These are phyloP conservation scores for Candida xiaguanensis DNA, from an alignment of 805 yeast species.

Conservation along the genomic window DNA sequence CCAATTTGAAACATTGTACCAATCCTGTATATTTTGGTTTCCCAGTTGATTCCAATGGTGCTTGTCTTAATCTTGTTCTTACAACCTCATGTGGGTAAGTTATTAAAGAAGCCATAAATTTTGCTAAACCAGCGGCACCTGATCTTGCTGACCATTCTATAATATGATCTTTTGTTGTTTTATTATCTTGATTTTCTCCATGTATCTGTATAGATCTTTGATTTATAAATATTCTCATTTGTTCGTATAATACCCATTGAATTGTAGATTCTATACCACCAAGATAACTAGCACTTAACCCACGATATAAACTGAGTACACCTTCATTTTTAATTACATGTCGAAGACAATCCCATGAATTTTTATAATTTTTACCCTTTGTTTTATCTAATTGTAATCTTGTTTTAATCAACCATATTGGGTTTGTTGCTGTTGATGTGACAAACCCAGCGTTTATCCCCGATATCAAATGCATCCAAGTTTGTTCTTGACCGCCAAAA, in stretches of 20 bases:
- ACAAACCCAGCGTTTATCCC: slow-evolving; percentile 92
- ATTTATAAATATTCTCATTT: slow-evolving; percentile 72
- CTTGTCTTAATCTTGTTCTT: slow-evolving; percentile 92
- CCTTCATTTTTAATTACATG: slow-evolving; percentile 78
- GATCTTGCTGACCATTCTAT: slow-evolving; percentile 94
- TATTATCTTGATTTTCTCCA: slow-evolving; percentile 24
- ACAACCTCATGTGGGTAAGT: slow-evolving; percentile 98
- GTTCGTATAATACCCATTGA: slow-evolving; percentile 96
- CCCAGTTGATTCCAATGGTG: slow-evolving; percentile 73
- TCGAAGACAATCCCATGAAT: slow-evolving; percentile 78
- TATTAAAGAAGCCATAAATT: slow-evolving; percentile 83
- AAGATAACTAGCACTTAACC: slow-evolving; percentile 89
- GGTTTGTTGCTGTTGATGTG: slow-evolving; percentile 95
- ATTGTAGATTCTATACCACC: slow-evolving; percentile 91
- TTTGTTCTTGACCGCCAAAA: slow-evolving; percentile 62
- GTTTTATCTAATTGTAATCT: slow-evolving; percentile 87
- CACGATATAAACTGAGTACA: slow-evolving; percentile 72
- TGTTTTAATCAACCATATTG: slow-evolving; percentile 96
- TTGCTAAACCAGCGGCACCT: slow-evolving; percentile 97
- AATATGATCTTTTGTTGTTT: slow-evolving; percentile 56
- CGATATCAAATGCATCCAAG: slow-evolving; percentile 80
- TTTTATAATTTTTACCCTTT: slow-evolving; percentile 61
- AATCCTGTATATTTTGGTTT: slow-evolving; percentile 86
- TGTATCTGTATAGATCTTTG: slow-evolving; percentile 41
- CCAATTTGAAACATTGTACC: slow-evolving; percentile 77